Percentiles rank a stretch among this genome's conserved stretches.
These are phyloP conservation scores for Botrytis sinoallii DNA, from an alignment of 2,329 filamentous ascomycete species.

Conservation along the genomic window DNA sequence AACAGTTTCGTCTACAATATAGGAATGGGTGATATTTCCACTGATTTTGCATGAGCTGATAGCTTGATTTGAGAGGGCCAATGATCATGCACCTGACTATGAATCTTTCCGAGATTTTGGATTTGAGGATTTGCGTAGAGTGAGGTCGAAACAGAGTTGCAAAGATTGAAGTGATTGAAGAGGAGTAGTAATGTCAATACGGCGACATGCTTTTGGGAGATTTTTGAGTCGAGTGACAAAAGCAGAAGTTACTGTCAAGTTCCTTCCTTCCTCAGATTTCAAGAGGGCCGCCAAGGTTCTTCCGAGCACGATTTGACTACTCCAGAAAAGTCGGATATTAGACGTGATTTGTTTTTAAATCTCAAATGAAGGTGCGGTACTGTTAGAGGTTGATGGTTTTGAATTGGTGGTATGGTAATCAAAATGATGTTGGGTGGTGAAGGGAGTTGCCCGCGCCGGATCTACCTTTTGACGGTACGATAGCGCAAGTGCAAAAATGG, in stretches of 20 bases:
- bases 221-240: background rate
- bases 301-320: background rate
- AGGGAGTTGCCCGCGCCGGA: background rate
- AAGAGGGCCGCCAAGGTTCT: background rate
- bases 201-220: background rate
- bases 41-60: slow-evolving; percentile 25
- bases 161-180: background rate
- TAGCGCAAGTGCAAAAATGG: background rate
- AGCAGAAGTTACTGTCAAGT: background rate
- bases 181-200: background rate
- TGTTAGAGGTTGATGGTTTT: background rate
- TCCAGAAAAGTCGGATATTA: background rate
- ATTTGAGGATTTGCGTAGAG: background rate
- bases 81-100: slow-evolving; percentile 22
- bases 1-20: background rate
- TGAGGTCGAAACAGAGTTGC: slow-evolving; percentile 28
- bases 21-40: background rate
- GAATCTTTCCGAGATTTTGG: background rate
- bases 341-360: background rate
- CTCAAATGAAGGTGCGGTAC: background rate
- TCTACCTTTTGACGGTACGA: slow-evolving; percentile 4
- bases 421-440: background rate
- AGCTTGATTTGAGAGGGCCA: slow-evolving; percentile 17
- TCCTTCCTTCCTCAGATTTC: slow-evolving; percentile 1
- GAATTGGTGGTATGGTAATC: background rate